Conservation (phyloP, 164 flowering plant species). For the Nymphaea colorata region DNA sequence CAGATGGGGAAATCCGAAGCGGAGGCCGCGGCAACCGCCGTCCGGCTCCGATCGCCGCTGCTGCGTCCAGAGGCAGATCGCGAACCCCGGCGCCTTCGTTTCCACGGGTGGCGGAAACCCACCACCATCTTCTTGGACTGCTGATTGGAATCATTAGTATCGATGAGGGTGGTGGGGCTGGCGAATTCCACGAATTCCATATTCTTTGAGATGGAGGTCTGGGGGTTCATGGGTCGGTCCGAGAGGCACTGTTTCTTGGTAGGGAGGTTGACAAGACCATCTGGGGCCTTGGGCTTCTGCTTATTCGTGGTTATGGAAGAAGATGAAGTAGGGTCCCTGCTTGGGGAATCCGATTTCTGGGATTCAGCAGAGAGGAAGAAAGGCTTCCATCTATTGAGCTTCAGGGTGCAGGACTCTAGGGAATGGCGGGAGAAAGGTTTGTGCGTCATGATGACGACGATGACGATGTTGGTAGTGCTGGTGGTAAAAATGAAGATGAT, state of each 20-base stretch:
- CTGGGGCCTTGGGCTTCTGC: background rate
- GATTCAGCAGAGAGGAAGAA: conserved; percentile 31
- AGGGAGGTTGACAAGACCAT: conserved; percentile 10
- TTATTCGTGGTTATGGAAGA: conserved; percentile 1
- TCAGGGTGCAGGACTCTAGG: conserved; percentile 59
- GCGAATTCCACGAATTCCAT: conserved; percentile 49
- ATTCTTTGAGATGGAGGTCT: conserved; percentile 2
- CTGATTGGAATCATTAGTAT: conserved; percentile 28
- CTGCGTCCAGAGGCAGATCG: conserved; percentile 82
- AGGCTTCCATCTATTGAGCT: conserved; percentile 74
- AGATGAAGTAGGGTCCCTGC: conserved; percentile 3
- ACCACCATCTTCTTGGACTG: conserved; percentile 14
- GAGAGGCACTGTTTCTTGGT: conserved; percentile 63
- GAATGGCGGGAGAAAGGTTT: conserved; percentile 34
- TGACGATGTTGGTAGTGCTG: background rate
- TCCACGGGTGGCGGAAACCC: conserved; percentile 32
- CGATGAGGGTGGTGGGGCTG: conserved; percentile 28
- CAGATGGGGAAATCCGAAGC: conserved; percentile 78
- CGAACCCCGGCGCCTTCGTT: conserved; percentile 68
- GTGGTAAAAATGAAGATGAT: background rate
- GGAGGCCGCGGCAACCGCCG: conserved; percentile 64
- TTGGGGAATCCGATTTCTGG: conserved; percentile 24
- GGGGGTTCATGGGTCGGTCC: conserved; percentile 46
- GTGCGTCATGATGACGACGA: conserved; percentile 26
- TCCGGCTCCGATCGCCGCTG: conserved; percentile 75